Conservation (phyloP, 73 alveolate species). For the Symbiodinium pilosum region DNA sequence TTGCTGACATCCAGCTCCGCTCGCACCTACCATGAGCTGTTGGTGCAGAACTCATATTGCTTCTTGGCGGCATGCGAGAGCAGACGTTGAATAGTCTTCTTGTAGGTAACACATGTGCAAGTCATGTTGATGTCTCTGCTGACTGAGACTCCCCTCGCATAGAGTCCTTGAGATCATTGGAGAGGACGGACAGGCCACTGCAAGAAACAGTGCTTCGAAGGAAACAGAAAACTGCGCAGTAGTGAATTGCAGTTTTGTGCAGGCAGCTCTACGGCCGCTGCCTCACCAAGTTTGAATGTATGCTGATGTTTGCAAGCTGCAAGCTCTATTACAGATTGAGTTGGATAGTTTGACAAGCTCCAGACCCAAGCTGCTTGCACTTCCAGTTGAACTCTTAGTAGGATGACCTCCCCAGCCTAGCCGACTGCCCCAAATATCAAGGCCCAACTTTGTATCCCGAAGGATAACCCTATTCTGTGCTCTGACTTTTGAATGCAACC, state of each 20-base stretch:
- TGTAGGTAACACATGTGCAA: neutral
- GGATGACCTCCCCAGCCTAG: no score
- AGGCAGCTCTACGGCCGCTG: constrained; percentile 49
- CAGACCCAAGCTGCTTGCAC: no score
- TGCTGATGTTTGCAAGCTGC: no score
- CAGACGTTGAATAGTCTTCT: neutral
- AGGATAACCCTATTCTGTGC: no score
- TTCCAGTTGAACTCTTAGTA: no score
- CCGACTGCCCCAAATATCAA: no score
- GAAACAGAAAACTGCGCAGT: no score
- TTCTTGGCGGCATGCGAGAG: neutral
- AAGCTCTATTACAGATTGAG: neutral
- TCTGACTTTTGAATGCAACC: no score
- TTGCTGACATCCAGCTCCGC: constrained; percentile 83
- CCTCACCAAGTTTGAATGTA: no score
- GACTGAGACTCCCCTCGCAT: constrained; percentile 70
- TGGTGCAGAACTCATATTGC: constrained; percentile 81
- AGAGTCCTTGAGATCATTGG: constrained; percentile 65
- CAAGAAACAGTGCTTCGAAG: no score
- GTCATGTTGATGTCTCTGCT: neutral
- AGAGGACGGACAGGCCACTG: constrained; percentile 64
- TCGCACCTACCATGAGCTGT: constrained; percentile 88
- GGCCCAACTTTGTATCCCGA: no score
- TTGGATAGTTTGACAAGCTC: neutral
- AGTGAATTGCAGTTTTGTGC: no score